Base-by-base conservation (phyloP, 805 yeast genomes). In the Suhomyces pyralidae region DNA sequence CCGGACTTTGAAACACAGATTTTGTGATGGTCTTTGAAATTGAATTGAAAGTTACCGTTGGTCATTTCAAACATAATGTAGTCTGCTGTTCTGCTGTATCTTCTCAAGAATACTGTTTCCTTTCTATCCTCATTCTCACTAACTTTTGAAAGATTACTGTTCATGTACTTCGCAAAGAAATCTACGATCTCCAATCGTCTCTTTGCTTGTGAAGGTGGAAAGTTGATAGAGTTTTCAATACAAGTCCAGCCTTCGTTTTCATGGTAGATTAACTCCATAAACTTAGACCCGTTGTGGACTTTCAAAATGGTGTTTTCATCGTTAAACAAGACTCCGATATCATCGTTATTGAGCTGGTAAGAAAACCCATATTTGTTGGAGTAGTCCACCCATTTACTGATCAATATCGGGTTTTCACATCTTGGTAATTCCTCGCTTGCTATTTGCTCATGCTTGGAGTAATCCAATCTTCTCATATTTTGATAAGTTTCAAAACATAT, bases 341-440 rank as follows among this genome's bases (percentile, higher is more conserved):
- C 88, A 54, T 93, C 94, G 45, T 91, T 88, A 19, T 93, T 88
- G 52, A 94, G 74, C 66, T 94, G 97, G 68, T 93, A 94, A 4
- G 97, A 89, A 65, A 94, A 86, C 1, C 99, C 99, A 69, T 93
- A 96, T 68, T 88, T 90, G 72, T 92, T 91, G 25, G 97, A 88
- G 67, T 93, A 94, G 67, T 94, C 99, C 26, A 96, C 98, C 99
- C 99, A 94, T 67, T 93, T 92, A 55, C 96, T 88, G 43, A 93
- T 84, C 55, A 89, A 81, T 17, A 83, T 81, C 10, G 92, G 96
- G 56, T 81, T 80, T 58, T 78, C 80, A 53, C 77, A 73, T 7
- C 69, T 63, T 38, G 79, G 79, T 46, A 73, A 68, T 55, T 73
- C 77, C 40, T 63, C 57, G 26, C 70, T 61, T 46, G 68, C 74